Evolutionary conservation across 139 green algal genomes (phyloP).

Genomic region (Penium margaritaceum): DNA sequence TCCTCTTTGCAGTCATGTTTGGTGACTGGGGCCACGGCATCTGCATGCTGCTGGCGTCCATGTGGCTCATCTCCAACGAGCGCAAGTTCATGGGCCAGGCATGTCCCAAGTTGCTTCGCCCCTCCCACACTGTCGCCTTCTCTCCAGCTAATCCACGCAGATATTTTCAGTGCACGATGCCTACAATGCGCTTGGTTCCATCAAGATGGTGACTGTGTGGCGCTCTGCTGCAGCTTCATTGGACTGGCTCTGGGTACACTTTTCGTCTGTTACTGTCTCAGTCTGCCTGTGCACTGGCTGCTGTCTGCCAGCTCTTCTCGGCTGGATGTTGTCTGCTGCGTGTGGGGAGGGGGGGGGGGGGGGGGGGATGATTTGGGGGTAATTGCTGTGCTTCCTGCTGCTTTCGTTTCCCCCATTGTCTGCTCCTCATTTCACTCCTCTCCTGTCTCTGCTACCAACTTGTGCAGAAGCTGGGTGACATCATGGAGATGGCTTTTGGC

Average conservation of each 20-base stretch:
- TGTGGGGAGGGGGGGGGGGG: no score
- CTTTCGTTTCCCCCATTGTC: not conserved
- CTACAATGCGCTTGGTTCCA: no score
- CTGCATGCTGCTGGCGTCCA: constrained; percentile 72
- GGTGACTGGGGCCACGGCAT: constrained; percentile 89
- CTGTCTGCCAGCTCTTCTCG: not conserved
- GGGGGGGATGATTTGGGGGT: no score
- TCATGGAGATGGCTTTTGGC: constrained; percentile 82
- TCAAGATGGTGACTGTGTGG: no score
- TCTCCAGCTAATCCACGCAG: not conserved
- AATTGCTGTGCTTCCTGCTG: not conserved
- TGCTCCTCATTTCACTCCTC: not conserved
- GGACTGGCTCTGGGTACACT: not conserved
- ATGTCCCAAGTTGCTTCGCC: not conserved
- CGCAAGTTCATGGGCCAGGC: constrained; percentile 55
- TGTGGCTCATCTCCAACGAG: constrained; percentile 75
- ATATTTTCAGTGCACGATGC: no score
- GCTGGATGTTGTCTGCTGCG: not conserved
- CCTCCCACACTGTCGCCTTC: not conserved
- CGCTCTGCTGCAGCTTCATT: not conserved
- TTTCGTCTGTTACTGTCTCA: not conserved
- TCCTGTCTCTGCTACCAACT: no score
- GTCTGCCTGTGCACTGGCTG: not conserved
- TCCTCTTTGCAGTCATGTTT: constrained; percentile 99
- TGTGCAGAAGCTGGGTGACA: constrained; percentile 68